These are phyloP conservation scores for Talaromyces verruculosus DNA, from an alignment of 2,329 filamentous ascomycete species.

Conservation along the genomic window DNA sequence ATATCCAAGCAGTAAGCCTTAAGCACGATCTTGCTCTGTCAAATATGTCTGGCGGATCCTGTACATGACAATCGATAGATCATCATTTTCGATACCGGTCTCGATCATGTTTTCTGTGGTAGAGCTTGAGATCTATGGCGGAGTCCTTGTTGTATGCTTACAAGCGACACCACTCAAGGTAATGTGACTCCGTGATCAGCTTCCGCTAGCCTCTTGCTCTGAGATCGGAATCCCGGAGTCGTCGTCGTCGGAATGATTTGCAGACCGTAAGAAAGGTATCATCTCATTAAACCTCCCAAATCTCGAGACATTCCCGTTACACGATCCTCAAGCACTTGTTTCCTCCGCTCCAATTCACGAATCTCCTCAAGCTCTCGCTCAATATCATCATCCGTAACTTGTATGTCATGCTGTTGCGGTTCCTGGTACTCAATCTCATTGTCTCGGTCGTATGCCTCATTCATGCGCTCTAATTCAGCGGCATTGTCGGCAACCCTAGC, in stretches of 20 bases:
- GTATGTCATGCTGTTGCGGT: conserved; percentile 25
- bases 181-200: neutral
- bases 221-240: neutral
- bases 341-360: conserved; percentile 62
- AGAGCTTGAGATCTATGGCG: neutral
- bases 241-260: neutral
- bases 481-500: conserved; percentile 73
- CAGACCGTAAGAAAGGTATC: conserved; percentile 25
- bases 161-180: neutral
- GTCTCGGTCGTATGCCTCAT: conserved; percentile 59
- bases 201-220: neutral
- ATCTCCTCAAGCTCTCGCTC: conserved; percentile 55
- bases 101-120: neutral
- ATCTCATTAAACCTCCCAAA: conserved; percentile 61
- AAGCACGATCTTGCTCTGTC: neutral
- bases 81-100: neutral
- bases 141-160: neutral
- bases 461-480: conserved; percentile 70
- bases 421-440: conserved; percentile 50
- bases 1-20: neutral
- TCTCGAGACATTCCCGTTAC: conserved; percentile 69
- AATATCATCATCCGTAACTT: conserved; percentile 47
- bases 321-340: conserved; percentile 61
- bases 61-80: neutral
- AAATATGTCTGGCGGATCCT: neutral